These are phyloP conservation scores for Candida silvatica DNA, from an alignment of 805 yeast species.

Conservation along the genomic window DNA sequence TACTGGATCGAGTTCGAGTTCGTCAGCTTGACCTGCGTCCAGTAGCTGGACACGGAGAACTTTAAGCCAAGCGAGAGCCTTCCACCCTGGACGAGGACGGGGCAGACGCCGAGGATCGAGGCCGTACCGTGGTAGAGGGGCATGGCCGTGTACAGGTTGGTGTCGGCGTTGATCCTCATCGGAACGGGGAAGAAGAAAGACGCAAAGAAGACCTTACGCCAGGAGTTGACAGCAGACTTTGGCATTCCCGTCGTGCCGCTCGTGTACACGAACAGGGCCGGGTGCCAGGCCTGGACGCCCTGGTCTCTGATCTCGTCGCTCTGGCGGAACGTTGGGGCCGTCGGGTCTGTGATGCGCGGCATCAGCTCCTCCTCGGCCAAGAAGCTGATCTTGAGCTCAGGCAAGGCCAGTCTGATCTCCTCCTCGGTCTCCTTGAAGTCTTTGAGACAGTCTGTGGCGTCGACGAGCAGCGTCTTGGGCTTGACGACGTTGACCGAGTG, in stretches of 20 bases:
- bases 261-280: constrained; percentile 74
- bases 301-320: constrained; percentile 50
- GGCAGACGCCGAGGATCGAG: constrained; percentile 74
- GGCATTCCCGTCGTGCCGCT: constrained; percentile 96
- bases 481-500: constrained; percentile 74
- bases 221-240: constrained; percentile 86
- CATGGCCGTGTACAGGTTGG: constrained; percentile 81
- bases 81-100: constrained; percentile 51
- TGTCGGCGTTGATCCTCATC: constrained; percentile 43
- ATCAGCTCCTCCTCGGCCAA: constrained; percentile 14
- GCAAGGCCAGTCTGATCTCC: constrained; percentile 28
- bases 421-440: constrained; percentile 32
- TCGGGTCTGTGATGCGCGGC: constrained; percentile 9
- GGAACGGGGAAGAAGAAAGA: constrained; percentile 61
- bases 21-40: constrained; percentile 76
- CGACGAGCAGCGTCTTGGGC: constrained; percentile 59
- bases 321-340: constrained; percentile 44
- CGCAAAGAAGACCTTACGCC: constrained; percentile 79
- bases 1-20: constrained; percentile 80
- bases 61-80: constrained; percentile 71
- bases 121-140: constrained; percentile 95
- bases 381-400: constrained; percentile 15
- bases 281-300: constrained; percentile 45
- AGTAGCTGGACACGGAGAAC: constrained; percentile 76
- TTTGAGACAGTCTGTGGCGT: constrained; percentile 53